Evolutionary conservation across 306 rosid genomes (phyloP).

Genomic region (Fragaria nilgerrensis): DNA sequence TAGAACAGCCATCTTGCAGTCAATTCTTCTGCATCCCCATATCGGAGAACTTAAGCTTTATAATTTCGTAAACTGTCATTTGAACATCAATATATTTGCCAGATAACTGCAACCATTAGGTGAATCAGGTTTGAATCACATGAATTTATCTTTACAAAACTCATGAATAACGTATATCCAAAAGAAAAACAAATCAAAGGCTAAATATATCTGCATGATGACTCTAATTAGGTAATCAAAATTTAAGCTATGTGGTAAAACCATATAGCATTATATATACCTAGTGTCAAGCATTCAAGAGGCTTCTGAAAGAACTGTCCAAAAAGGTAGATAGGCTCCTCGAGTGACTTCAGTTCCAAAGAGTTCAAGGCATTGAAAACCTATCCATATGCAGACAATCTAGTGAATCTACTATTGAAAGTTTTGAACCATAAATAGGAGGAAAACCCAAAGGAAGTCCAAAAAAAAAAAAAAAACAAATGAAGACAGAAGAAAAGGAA

Average conservation of each 20-base stretch:
- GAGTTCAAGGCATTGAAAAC: slow-evolving; percentile 91
- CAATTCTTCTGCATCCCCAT: neutral
- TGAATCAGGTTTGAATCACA: neutral
- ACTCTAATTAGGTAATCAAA: neutral
- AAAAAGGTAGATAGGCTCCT: slow-evolving; percentile 95
- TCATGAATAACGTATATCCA: neutral
- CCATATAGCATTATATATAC: slow-evolving; percentile 38
- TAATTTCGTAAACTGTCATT: neutral
- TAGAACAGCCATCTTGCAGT: neutral
- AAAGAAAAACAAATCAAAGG: slow-evolving; percentile 15
- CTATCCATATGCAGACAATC: slow-evolving; percentile 42
- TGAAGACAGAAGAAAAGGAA: slow-evolving; percentile 6
- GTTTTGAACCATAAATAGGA: slow-evolving; percentile 26
- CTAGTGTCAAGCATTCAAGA: slow-evolving; percentile 81
- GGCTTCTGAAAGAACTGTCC: slow-evolving; percentile 96
- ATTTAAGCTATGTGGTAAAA: slow-evolving; percentile 1
- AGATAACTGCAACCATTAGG: neutral
- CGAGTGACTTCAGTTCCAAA: slow-evolving; percentile 88
- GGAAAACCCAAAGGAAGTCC: slow-evolving; percentile 37
- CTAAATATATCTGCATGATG: slow-evolving; percentile 3
- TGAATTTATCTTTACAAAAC: neutral
- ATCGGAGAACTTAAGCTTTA: neutral
- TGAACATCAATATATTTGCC: neutral
- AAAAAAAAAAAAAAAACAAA: neutral
- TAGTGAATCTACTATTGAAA: slow-evolving; percentile 13